Base-by-base conservation (phyloP, 345 rosid genomes). In the Citrus unshiu region DNA sequence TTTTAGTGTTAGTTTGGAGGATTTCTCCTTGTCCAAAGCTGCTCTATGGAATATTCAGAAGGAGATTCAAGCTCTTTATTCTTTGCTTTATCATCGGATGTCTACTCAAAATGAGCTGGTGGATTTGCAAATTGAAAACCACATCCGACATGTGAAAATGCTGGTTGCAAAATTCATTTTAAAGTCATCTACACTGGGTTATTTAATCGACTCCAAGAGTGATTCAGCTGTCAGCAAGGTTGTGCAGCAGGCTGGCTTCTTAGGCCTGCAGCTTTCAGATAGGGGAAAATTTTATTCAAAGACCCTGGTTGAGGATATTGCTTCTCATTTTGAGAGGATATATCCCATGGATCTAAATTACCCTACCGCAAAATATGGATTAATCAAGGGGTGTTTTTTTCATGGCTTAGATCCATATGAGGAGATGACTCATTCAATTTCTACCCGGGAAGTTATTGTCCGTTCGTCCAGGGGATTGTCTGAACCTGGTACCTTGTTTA, bases 401-500 rank as follows among this genome's bases (percentile, higher is more conserved):
- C 89, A 85, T 72, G 99, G 98, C 46, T 82, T 96, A 82, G 98
- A 96, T 88, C 95, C 98, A 1, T 96, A 90, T 80, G 99, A 94
- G 83, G 94, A 87, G 87, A 86, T 96, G 84, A 90, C 88, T 77
- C 98, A 96, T 90, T 93, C 99, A 29, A 89, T 92, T 37, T 89
- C 90, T 10, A 82, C 92, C 10, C 86, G 98, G 76, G 98, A 96
- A 86, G 93, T 93, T 35, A 93, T 96, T 73, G 95, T 94, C 62
- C 97, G 97, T 40, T 96, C 97, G 14, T 86, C 97, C 3, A 89
- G 94, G 77, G 98, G 99, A 54, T 88, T 96, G 80, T 88, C 98
- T 76, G 99, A 96, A 86, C 98, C 99, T 27, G 99, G 98, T 68
- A 96, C 97, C 5, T 84, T 94, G 75, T 96, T 96, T 79, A 96